These are phyloP conservation scores for Pythium brassicae DNA, from an alignment of 352 stramenopile species.

Conservation along the genomic window DNA sequence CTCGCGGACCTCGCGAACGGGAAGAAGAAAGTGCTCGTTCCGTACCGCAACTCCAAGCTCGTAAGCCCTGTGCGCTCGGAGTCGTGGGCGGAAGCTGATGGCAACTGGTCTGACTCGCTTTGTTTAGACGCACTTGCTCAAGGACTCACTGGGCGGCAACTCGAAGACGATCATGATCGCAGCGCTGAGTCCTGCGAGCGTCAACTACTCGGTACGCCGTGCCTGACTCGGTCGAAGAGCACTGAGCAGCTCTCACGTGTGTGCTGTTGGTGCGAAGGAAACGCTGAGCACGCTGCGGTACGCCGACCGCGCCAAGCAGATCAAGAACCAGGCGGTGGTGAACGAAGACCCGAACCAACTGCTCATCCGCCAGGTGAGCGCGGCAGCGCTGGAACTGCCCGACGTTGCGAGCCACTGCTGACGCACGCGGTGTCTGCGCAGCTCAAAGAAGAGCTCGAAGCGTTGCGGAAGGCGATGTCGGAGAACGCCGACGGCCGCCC, in stretches of 20 bases:
- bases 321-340: slow-evolving; percentile 91
- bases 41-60: slow-evolving; percentile 91
- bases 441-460: slow-evolving; percentile 78
- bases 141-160: slow-evolving; percentile 84
- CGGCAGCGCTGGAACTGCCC: no score
- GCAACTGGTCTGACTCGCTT: not conserved
- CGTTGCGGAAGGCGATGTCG: slow-evolving; percentile 61
- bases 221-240: not conserved
- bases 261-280: slow-evolving; percentile 41
- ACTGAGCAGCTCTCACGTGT: not conserved
- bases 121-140: slow-evolving; percentile 72
- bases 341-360: slow-evolving; percentile 90
- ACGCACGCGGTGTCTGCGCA: slow-evolving; percentile 7
- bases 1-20: slow-evolving; percentile 82
- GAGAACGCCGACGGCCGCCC: slow-evolving; percentile 57
- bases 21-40: slow-evolving; percentile 86
- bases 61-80: slow-evolving; percentile 26
- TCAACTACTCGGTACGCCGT: slow-evolving; percentile 78
- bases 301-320: slow-evolving; percentile 88
- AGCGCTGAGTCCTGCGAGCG: slow-evolving; percentile 77
- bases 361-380: slow-evolving; percentile 68
- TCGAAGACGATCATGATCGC: slow-evolving; percentile 92
- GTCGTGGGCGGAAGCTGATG: not conserved
- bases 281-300: slow-evolving; percentile 90
- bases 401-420: no score